A percentile compares a stretch with the other conserved stretches of the same genome.
Conservation (phyloP, 1,284 basidiomycete species). For the Leucoagaricus sp. region DNA sequence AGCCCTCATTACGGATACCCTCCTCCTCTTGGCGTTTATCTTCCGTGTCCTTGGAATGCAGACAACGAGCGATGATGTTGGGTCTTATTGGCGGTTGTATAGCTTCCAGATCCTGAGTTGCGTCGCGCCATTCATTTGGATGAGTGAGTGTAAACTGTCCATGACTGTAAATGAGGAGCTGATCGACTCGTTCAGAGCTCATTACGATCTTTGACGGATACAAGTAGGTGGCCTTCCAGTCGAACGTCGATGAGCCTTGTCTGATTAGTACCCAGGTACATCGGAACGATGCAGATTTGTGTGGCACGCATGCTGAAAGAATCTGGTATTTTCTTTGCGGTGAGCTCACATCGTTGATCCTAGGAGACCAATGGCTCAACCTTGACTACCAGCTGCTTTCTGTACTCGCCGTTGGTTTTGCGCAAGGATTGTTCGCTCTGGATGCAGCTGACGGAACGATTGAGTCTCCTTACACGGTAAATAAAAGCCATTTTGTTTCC, state of each 20-base stretch:
- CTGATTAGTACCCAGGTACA: constrained; percentile 47
- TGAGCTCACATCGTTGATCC: constrained; percentile 34
- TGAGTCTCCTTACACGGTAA: constrained; percentile 53
- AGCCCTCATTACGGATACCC: constrained; percentile 68
- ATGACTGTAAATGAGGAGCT: constrained; percentile 6
- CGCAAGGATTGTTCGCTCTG: constrained; percentile 84
- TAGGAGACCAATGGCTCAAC: background rate
- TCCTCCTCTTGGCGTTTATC: constrained; percentile 74
- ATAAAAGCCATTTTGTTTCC: too few relatives aligned
- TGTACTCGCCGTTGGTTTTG: constrained; percentile 83
- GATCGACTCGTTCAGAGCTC: constrained; percentile 50
- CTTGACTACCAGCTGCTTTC: constrained; percentile 60
- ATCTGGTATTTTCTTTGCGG: constrained; percentile 90
- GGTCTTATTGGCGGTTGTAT: constrained; percentile 47
- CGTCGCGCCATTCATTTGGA: constrained; percentile 88
- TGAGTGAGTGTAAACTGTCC: constrained; percentile 58
- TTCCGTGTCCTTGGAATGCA: constrained; percentile 70
- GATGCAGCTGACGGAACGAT: constrained; percentile 87
- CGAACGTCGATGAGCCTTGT: background rate
- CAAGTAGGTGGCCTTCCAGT: constrained; percentile 51
- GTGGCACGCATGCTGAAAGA: constrained; percentile 90
- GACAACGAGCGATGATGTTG: constrained; percentile 40
- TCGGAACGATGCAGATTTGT: constrained; percentile 87
- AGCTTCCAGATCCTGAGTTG: constrained; percentile 90
- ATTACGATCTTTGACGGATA: constrained; percentile 81